These are phyloP conservation scores for Phytomonas sp. DNA, from an alignment of 208 protist genomes.

Conservation along the genomic window DNA sequence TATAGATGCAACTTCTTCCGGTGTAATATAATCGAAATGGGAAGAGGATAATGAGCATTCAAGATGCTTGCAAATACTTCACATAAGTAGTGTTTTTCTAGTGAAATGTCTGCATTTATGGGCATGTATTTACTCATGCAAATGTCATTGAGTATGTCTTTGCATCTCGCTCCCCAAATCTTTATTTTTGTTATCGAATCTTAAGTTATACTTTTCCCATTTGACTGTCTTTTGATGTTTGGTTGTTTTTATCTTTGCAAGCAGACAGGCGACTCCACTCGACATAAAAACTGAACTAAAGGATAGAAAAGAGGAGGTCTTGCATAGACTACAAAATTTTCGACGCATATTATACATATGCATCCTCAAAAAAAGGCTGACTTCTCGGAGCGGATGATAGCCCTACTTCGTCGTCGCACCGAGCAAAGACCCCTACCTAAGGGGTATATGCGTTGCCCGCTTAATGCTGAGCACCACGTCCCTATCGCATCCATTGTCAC, in stretches of 20 bases:
- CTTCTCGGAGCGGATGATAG: slow-evolving; percentile 13
- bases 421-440: slow-evolving; percentile 6
- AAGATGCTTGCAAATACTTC: neutral
- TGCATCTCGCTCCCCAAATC: neutral
- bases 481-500: slow-evolving; percentile 22
- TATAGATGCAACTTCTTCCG: neutral
- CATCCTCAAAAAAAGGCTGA: neutral
- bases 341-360: neutral
- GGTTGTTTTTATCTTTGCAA: neutral
- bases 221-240: neutral
- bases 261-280: neutral
- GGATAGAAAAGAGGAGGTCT: neutral
- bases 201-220: neutral
- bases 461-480: slow-evolving; percentile 29
- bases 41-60: neutral
- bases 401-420: slow-evolving; percentile 3
- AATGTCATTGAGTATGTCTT: neutral
- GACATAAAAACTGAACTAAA: neutral
- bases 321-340: neutral
- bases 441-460: slow-evolving; percentile 21
- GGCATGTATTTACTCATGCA: neutral
- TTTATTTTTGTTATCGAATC: neutral
- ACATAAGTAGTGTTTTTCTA: neutral
- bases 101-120: neutral
- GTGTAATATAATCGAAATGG: neutral